These are phyloP conservation scores for Talaromyces rugulosus DNA, from an alignment of 2,329 filamentous ascomycete species.

Conservation along the genomic window DNA sequence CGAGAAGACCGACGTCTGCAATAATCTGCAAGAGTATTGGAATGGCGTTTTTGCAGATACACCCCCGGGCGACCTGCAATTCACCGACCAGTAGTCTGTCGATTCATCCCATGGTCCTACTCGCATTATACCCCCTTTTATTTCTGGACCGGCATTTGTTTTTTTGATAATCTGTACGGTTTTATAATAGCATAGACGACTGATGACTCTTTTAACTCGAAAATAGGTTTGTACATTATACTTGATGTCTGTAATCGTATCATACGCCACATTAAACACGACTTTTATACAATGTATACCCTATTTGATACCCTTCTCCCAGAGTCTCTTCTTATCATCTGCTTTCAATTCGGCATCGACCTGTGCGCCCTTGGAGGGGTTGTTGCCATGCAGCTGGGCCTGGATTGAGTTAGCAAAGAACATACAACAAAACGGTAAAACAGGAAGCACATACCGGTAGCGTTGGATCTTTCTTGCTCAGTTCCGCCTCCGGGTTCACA, in stretches of 20 bases:
- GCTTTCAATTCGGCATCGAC: slow-evolving; percentile 42
- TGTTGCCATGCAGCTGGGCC: slow-evolving; percentile 44
- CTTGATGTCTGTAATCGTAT: not conserved
- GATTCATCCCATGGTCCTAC: not conserved
- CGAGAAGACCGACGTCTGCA: slow-evolving; percentile 17
- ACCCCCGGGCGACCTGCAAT: slow-evolving; percentile 29
- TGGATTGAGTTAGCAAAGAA: slow-evolving; percentile 15
- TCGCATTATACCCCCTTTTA: not conserved
- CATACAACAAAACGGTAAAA: not conserved
- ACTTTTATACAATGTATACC: not conserved
- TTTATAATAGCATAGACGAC: not conserved
- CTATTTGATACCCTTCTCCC: slow-evolving; percentile 39
- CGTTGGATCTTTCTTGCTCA: slow-evolving; percentile 40
- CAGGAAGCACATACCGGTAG: slow-evolving; percentile 30
- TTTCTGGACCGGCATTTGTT: not conserved
- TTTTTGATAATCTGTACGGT: not conserved
- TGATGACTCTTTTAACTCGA: not conserved
- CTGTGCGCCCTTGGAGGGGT: slow-evolving; percentile 44
- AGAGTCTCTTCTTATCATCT: slow-evolving; percentile 41
- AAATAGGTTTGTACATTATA: slow-evolving; percentile 7
- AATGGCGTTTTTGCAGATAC: slow-evolving; percentile 24
- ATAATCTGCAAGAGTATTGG: slow-evolving; percentile 17
- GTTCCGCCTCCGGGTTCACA: slow-evolving; percentile 31
- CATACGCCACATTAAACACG: slow-evolving; percentile 1
- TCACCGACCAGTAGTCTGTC: slow-evolving; percentile 20